Evolutionary conservation across 352 stramenopile genomes (phyloP), one percentile per base, ranked within the genome.

Genomic region (Saprolegnia diclina): DNA sequence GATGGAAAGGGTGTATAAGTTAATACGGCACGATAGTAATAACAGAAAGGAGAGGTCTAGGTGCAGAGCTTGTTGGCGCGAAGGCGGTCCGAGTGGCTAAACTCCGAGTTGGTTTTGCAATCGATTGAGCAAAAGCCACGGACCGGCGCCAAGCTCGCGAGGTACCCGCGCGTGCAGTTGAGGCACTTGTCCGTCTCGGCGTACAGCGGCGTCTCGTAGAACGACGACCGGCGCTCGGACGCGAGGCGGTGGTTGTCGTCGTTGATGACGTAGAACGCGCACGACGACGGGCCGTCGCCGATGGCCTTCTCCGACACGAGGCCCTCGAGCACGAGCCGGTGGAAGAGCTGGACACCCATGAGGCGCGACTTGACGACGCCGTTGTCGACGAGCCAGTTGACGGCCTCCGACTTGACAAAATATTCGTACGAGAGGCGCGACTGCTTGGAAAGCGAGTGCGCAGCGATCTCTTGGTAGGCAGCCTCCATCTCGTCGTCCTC

Each of bases 101-200:
- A 69, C 42, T 62, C 63, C 13, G 85, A 74, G 72, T 91, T 92
- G 32, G 83, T 93, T 76, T 93, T 93, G 78, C 85, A 93, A 78
- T 93, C 85, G 66, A 93, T 91, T 4, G 81, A 91, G 76, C 83
- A 93, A 65, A 93, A 93, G 56, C 82, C 83, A n/a, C 80, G 80
- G 19, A 71, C 76, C 2, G 80, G 75, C n/a, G 83, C 78, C 50
- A 89, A 65, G 40, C 76, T 76, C 71, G 87, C 82, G 61, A 91
- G 74, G 73, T 81, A 93, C 62, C 78, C 84, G 72, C 85, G 79
- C 56, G 80, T 67, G 79, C 85, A 93, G 75, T 93, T 93, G 74
- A 69, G 77, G 79, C 85, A 93, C 76, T 90, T 91, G 75, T 71
- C 79, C 53, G 83, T 92, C 73, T 93, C 83, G 50, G 83, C 84